A percentile compares a stretch with the other conserved stretches of the same genome.
Evolutionary conservation across 495 filamentous ascomycete species (phyloP).

Genomic region (Poronia punctata): DNA sequence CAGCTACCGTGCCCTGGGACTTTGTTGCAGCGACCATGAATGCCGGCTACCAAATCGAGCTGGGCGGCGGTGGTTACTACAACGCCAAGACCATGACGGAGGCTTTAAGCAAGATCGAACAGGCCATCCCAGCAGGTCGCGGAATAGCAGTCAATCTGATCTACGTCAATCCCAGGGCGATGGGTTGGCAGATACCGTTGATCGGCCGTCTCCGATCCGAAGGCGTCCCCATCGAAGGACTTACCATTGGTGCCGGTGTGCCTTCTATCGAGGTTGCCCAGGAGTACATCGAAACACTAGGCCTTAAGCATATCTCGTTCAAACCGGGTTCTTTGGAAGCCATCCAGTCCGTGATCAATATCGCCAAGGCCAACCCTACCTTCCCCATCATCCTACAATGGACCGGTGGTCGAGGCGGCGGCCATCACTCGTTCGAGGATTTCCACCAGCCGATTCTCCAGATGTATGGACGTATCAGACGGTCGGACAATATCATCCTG

Average conservation of each 20-base stretch:
- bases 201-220: constrained; percentile 77
- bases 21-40: constrained; percentile 91
- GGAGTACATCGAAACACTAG: constrained; percentile 90
- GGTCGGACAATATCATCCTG: constrained; percentile 77
- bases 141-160: constrained; percentile 94
- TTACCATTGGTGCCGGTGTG: constrained; percentile 91
- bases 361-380: constrained; percentile 80
- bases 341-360: constrained; percentile 85
- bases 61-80: constrained; percentile 88
- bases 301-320: constrained; percentile 90
- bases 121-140: constrained; percentile 77
- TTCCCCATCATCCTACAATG: constrained; percentile 91
- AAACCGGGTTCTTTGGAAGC: constrained; percentile 88
- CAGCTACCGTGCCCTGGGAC: constrained; percentile 83
- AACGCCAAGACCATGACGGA: constrained; percentile 84
- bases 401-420: constrained; percentile 91
- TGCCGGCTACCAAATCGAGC: constrained; percentile 83
- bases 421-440: constrained; percentile 92
- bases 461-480: constrained; percentile 80
- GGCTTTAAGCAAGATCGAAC: constrained; percentile 84
- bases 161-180: constrained; percentile 91
- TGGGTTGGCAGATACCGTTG: constrained; percentile 96
- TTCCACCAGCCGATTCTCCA: constrained; percentile 90
- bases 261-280: constrained; percentile 90
- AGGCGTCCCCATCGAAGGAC: constrained; percentile 86